These are phyloP conservation scores for Wickerhamomyces canadensis DNA, from an alignment of 805 yeast genomes.

Conservation along the genomic window DNA sequence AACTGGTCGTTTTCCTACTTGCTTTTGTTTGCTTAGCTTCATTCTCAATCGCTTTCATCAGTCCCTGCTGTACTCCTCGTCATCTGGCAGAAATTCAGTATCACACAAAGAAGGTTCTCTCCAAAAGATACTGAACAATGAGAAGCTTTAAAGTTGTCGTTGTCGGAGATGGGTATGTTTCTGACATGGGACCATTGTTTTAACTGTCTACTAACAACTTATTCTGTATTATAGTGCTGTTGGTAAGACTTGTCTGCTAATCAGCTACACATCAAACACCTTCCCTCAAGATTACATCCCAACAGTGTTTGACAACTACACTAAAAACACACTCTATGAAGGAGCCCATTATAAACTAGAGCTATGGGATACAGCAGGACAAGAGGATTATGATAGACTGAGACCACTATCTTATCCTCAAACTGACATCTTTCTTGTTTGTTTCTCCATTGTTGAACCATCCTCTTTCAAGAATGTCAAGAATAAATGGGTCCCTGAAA, in stretches of 20 bases:
- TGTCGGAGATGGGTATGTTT: conserved; percentile 75
- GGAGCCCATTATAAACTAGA: conserved; percentile 80
- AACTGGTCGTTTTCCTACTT: too few species aligned
- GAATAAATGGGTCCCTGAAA: conserved; percentile 83
- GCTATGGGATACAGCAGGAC: conserved; percentile 96
- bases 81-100: too few species aligned
- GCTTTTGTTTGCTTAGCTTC: too few species aligned
- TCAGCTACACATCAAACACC: conserved; percentile 86
- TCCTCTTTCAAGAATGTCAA: conserved; percentile 75
- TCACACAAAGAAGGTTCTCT: too few species aligned
- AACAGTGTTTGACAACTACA: conserved; percentile 88
- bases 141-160: conserved; percentile 89
- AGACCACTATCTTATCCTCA: conserved; percentile 90
- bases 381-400: conserved; percentile 83
- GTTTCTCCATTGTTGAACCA: conserved; percentile 81
- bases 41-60: too few species aligned
- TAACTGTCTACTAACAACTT: too few species aligned
- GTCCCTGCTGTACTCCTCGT: too few species aligned
- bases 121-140: conserved; percentile 34
- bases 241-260: conserved; percentile 86
- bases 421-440: conserved; percentile 80
- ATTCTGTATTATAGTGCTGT: conserved; percentile 54
- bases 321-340: conserved; percentile 79
- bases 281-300: conserved; percentile 93
- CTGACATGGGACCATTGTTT: neutral